Conservation (phyloP, 1,284 basidiomycete genomes). For the Xerocomus cyaneibrunnescens region DNA sequence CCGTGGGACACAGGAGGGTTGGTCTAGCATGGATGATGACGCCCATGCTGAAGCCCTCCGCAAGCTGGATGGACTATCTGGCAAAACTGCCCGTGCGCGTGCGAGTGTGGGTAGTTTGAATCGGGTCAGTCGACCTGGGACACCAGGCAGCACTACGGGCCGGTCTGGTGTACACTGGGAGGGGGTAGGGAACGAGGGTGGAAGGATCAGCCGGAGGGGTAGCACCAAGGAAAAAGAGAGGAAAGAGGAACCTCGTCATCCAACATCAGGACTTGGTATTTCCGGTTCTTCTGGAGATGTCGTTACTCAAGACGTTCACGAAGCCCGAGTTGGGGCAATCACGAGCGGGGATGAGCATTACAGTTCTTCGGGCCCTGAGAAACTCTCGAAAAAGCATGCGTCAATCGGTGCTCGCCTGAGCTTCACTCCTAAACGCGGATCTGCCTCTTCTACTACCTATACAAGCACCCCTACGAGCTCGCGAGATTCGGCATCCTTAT, state of each 20-base stretch:
- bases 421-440: constrained; percentile 81
- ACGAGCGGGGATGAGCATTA: constrained; percentile 53
- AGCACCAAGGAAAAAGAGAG: constrained; percentile 51
- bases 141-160: constrained; percentile 53
- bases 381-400: constrained; percentile 62
- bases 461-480: constrained; percentile 76
- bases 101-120: constrained; percentile 68
- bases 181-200: constrained; percentile 50
- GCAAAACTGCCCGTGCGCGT: constrained; percentile 65
- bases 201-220: constrained; percentile 50
- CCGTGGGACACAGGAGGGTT: constrained; percentile 79
- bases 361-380: constrained; percentile 49
- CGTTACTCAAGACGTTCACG: constrained; percentile 38
- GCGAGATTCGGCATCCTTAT: constrained; percentile 79
- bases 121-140: constrained; percentile 71
- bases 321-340: constrained; percentile 41
- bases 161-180: constrained; percentile 65
- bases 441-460: constrained; percentile 84
- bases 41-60: constrained; percentile 89
- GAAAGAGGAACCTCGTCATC: constrained; percentile 38
- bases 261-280: constrained; percentile 38
- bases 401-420: constrained; percentile 60
- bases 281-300: constrained; percentile 33
- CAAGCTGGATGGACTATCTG: constrained; percentile 88
- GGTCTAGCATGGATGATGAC: constrained; percentile 82